These are phyloP conservation scores for Clitocybe nebularis DNA, from an alignment of 1,284 basidiomycete species.

Conservation along the genomic window DNA sequence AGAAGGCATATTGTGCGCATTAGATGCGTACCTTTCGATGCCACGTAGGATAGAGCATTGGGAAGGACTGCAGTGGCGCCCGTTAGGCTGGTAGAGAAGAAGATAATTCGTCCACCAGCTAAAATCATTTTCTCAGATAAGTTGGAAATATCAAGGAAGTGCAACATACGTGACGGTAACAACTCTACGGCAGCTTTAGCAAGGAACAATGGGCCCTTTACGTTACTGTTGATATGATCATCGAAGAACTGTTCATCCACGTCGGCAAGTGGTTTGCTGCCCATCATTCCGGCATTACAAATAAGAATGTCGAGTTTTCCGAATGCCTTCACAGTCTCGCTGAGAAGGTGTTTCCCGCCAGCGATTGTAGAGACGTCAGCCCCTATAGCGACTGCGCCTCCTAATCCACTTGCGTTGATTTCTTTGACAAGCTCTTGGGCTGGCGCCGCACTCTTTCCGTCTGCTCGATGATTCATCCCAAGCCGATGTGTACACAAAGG, in stretches of 20 bases:
- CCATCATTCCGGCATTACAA: slow-evolving; percentile 53
- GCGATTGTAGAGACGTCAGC: slow-evolving; percentile 45
- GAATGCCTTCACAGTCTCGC: slow-evolving; percentile 43
- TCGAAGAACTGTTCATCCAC: slow-evolving; percentile 49
- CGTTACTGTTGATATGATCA: slow-evolving; percentile 46
- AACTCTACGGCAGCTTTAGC: slow-evolving; percentile 41
- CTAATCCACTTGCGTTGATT: slow-evolving; percentile 39
- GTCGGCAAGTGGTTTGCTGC: slow-evolving; percentile 38
- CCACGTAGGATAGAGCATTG: slow-evolving; percentile 46
- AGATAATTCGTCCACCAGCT: slow-evolving; percentile 51
- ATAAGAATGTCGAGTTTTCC: slow-evolving; percentile 54
- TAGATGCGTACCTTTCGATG: slow-evolving; percentile 49
- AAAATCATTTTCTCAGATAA: not conserved
- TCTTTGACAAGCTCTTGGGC: slow-evolving; percentile 42
- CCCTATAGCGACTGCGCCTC: slow-evolving; percentile 47
- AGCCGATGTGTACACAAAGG: too few relatives aligned
- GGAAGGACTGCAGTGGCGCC: slow-evolving; percentile 38
- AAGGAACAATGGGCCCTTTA: slow-evolving; percentile 56
- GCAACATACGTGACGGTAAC: slow-evolving; percentile 38
- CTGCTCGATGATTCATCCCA: too few relatives aligned
- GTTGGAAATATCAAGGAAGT: not conserved
- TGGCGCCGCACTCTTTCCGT: slow-evolving; percentile 33
- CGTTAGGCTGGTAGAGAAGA: slow-evolving; percentile 51
- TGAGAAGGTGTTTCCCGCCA: slow-evolving; percentile 40
- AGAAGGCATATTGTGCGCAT: too few relatives aligned